Evolutionary conservation across 148 eudicot species (phyloP).

Genomic region (Fagopyrum tataricum): DNA sequence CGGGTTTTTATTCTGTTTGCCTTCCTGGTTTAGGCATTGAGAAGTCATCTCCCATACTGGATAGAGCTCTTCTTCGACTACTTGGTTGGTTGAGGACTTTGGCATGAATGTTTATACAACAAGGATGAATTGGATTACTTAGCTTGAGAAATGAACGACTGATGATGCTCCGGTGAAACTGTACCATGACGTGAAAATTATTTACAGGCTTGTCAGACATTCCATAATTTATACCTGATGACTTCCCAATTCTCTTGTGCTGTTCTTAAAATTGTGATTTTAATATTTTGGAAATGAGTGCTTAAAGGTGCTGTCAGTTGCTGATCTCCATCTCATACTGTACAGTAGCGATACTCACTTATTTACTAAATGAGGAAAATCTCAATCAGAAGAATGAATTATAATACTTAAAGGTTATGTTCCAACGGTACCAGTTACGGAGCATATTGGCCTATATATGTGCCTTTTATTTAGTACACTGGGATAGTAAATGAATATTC

Average conservation of each 20-base stretch:
- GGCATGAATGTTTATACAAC: slow-evolving; percentile 38
- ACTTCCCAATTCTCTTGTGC: neutral
- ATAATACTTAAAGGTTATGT: neutral
- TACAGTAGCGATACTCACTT: neutral
- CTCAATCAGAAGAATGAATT: neutral
- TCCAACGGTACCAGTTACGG: neutral
- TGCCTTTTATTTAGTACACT: neutral
- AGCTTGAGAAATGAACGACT: neutral
- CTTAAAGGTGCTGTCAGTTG: neutral
- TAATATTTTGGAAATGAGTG: neutral
- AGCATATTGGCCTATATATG: neutral
- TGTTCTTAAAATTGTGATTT: neutral
- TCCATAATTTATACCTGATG: neutral
- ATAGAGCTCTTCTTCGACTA: slow-evolving; percentile 74
- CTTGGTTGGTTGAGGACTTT: slow-evolving; percentile 91
- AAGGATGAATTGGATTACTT: neutral
- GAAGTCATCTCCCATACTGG: slow-evolving; percentile 61
- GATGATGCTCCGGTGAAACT: slow-evolving; percentile 2
- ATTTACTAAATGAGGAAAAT: neutral
- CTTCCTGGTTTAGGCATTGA: slow-evolving; percentile 51
- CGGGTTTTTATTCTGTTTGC: neutral
- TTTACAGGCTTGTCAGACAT: neutral
- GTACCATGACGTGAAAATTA: neutral
- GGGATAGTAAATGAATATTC: neutral
- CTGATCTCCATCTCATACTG: neutral